phyloP scores from a whole-genome alignment of 2,329 filamentous ascomycete genomes.

The Microthyrium microscopicum region DNA sequence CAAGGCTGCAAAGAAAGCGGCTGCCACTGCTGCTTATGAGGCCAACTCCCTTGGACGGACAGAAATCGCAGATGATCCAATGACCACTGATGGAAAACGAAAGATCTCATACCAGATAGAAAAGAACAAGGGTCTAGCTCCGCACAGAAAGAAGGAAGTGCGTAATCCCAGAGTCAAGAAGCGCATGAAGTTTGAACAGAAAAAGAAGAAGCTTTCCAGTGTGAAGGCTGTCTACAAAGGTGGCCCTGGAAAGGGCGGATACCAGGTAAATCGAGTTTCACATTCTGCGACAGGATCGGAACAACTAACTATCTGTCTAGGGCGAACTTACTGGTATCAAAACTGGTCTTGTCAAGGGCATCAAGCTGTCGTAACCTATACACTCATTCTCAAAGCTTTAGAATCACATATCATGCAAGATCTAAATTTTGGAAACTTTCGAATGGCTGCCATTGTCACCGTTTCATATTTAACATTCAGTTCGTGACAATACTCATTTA shows the following conservation, averaged over 20 bases:
- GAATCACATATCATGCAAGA: neutral
- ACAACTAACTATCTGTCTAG: too few relatives aligned
- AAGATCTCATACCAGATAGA: conserved; percentile 87
- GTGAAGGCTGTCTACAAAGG: conserved; percentile 77
- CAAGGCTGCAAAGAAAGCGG: conserved; percentile 61
- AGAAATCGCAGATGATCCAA: conserved; percentile 48
- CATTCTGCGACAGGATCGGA: conserved; percentile 65
- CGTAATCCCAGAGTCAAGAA: conserved; percentile 96
- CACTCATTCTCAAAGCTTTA: too few relatives aligned
- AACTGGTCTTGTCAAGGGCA: conserved; percentile 78
- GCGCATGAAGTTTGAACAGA: conserved; percentile 87
- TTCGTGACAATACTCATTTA: too few relatives aligned
- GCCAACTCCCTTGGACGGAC: conserved; percentile 40
- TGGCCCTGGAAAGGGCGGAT: conserved; percentile 67
- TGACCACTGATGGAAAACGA: conserved; percentile 74
- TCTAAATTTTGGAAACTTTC: too few relatives aligned
- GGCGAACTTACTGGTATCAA: conserved; percentile 95
- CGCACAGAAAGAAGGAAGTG: conserved; percentile 82
- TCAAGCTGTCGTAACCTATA: conserved; percentile 86
- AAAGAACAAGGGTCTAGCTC: conserved; percentile 93
- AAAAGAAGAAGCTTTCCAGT: conserved; percentile 89
- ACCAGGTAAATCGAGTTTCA: conserved; percentile 69
- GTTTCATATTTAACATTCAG: too few relatives aligned
- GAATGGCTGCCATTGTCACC: too few relatives aligned
- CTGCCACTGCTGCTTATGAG: conserved; percentile 37